Conservation (phyloP, 2,329 filamentous ascomycete species). For the Parascedosporium putredinis region DNA sequence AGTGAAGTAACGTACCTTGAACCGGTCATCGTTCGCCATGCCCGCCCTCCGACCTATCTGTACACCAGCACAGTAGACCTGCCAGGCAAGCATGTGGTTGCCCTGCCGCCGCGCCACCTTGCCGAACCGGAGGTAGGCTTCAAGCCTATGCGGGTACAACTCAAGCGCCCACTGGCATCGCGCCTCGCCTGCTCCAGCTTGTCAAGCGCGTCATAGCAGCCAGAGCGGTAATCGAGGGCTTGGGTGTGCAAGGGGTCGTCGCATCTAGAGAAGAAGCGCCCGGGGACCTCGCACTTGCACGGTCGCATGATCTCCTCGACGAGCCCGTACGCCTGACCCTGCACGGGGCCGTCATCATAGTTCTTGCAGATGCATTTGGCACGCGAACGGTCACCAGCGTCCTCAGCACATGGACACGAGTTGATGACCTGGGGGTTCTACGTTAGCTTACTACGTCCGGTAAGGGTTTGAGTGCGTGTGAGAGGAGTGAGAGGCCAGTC, state of each 20-base stretch:
- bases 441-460: neutral
- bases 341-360: conserved; percentile 23
- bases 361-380: conserved; percentile 26
- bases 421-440: conserved; percentile 3
- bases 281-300: conserved; percentile 24
- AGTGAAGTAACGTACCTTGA: conserved; percentile 21
- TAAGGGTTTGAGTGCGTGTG: no score
- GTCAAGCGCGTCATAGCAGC: conserved; percentile 24
- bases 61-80: conserved; percentile 28
- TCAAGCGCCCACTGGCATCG: conserved; percentile 33
- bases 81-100: conserved; percentile 27
- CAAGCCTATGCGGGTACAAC: conserved; percentile 27
- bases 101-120: conserved; percentile 28
- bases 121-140: conserved; percentile 31
- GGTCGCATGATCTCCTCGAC: conserved; percentile 31
- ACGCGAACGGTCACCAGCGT: neutral
- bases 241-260: conserved; percentile 26
- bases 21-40: conserved; percentile 19
- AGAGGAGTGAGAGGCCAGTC: no score
- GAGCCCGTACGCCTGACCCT: conserved; percentile 14
- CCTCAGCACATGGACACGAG: conserved; percentile 2
- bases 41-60: conserved; percentile 20
- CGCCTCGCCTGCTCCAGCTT: conserved; percentile 26
- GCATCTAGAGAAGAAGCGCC: conserved; percentile 27
- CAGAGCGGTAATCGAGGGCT: conserved; percentile 29